Percentiles rank a stretch among this genome's conserved stretches.
These are phyloP conservation scores for Alternaria sp. DNA, from an alignment of 2,329 filamentous ascomycete species.

Conservation along the genomic window DNA sequence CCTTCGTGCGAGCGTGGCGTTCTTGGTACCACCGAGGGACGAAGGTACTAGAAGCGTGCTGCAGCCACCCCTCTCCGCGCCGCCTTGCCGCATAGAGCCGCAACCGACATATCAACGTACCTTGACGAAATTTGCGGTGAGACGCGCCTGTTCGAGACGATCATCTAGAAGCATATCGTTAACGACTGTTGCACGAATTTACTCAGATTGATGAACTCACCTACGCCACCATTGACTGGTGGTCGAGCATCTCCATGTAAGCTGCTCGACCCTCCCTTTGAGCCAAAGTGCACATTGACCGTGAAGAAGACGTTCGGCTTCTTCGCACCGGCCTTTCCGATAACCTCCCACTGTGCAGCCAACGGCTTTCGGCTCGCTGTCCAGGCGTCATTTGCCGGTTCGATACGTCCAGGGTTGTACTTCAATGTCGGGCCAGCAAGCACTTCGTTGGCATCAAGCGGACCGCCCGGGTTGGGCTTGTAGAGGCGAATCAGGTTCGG, in stretches of 20 bases:
- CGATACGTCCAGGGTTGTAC: conserved; percentile 73
- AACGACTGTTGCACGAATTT: conserved; percentile 1
- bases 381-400: conserved; percentile 67
- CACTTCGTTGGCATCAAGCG: conserved; percentile 64
- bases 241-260: conserved; percentile 70
- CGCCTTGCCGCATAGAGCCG: conserved; percentile 4
- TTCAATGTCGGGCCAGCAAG: conserved; percentile 64
- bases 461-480: conserved; percentile 63
- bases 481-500: conserved; percentile 64
- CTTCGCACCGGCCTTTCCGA: conserved; percentile 54
- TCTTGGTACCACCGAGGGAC: conserved; percentile 13
- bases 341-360: conserved; percentile 68
- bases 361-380: conserved; percentile 69
- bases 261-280: conserved; percentile 69
- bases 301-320: conserved; percentile 65
- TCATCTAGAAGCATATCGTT: conserved; percentile 45
- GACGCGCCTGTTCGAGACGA: conserved; percentile 62
- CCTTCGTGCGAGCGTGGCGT: conserved; percentile 25
- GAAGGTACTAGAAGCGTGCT: conserved; percentile 11
- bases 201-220: conserved; percentile 3
- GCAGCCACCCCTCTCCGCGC: conserved; percentile 23
- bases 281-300: conserved; percentile 72
- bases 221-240: conserved; percentile 69
- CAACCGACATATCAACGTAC: conserved; percentile 21
- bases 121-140: conserved; percentile 58